Evolutionary conservation across 352 stramenopile species (phyloP).

Genomic region (Chloridella minuta): DNA sequence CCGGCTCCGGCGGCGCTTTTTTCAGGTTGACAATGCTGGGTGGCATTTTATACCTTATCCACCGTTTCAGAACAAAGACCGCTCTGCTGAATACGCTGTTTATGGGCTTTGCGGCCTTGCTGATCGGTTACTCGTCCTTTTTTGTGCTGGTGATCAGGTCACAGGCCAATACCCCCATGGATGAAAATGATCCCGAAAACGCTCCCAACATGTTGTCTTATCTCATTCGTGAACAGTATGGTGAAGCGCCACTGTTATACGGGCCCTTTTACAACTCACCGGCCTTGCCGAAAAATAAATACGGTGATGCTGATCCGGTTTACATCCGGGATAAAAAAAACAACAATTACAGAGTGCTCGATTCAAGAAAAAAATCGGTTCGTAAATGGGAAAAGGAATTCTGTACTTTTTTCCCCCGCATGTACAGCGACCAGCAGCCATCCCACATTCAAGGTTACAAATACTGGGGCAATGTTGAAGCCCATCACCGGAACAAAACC

Average conservation of each 20-base stretch:
- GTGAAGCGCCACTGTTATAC: neutral
- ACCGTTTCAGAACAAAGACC: neutral
- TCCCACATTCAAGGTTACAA: neutral
- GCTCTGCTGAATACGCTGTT: neutral
- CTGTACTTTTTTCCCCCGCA: neutral
- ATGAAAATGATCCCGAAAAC: neutral
- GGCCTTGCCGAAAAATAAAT: neutral
- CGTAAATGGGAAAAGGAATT: neutral
- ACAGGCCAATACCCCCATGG: neutral
- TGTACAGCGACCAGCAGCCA: neutral
- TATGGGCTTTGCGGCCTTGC: neutral
- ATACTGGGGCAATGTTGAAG: neutral
- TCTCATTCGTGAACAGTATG: neutral
- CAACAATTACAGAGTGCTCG: neutral
- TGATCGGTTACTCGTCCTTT: neutral
- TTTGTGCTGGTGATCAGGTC: neutral
- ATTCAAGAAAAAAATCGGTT: neutral
- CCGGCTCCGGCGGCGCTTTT: neutral
- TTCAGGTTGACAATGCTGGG: neutral
- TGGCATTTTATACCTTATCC: neutral
- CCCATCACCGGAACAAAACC: neutral
- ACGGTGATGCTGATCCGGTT: neutral
- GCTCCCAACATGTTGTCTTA: neutral
- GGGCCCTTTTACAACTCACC: neutral
- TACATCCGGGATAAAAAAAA: neutral